A percentile compares a stretch with the other conserved stretches of the same genome.
phyloP scores from a whole-genome alignment of 352 stramenopile genomes.

The Phytophthora crassamura region DNA sequence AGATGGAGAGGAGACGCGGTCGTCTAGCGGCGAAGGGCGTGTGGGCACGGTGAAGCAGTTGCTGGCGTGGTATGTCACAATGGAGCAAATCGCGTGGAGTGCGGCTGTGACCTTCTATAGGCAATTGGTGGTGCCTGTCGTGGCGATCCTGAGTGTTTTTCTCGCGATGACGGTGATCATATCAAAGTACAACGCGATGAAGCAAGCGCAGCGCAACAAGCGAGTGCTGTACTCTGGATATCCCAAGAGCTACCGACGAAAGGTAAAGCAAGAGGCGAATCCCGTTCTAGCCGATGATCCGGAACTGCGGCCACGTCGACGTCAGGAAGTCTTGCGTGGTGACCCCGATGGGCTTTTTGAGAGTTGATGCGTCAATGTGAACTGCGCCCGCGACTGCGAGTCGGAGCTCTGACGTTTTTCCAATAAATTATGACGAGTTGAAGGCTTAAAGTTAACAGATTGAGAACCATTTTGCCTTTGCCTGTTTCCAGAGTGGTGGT shows the following conservation, averaged over 20 bases:
- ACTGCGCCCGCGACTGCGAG: no score
- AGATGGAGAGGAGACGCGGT: background rate
- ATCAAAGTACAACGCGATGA: slow-evolving; percentile 21
- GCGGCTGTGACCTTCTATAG: slow-evolving; percentile 14
- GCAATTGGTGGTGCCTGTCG: slow-evolving; percentile 40
- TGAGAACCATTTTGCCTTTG: no score
- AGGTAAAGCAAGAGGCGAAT: slow-evolving; percentile 21
- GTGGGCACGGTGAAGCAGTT: slow-evolving; percentile 13
- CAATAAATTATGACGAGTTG: no score
- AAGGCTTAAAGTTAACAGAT: no score
- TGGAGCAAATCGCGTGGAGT: slow-evolving; percentile 10
- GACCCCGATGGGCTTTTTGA: slow-evolving; percentile 10
- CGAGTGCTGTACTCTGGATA: slow-evolving; percentile 45
- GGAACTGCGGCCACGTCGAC: slow-evolving; percentile 8
- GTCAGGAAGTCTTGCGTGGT: background rate
- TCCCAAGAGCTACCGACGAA: slow-evolving; percentile 30
- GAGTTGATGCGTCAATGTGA: slow-evolving; percentile 6
- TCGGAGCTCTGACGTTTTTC: no score
- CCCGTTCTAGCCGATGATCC: background rate
- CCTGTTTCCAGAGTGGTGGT: no score
- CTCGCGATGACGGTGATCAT: slow-evolving; percentile 34
- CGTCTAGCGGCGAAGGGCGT: background rate
- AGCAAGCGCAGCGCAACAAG: slow-evolving; percentile 27
- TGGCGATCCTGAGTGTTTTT: slow-evolving; percentile 35
- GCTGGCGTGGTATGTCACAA: slow-evolving; percentile 23